Base-by-base conservation (phyloP, 768 basidiomycete species). In the Neoboletus subvelutipes region DNA sequence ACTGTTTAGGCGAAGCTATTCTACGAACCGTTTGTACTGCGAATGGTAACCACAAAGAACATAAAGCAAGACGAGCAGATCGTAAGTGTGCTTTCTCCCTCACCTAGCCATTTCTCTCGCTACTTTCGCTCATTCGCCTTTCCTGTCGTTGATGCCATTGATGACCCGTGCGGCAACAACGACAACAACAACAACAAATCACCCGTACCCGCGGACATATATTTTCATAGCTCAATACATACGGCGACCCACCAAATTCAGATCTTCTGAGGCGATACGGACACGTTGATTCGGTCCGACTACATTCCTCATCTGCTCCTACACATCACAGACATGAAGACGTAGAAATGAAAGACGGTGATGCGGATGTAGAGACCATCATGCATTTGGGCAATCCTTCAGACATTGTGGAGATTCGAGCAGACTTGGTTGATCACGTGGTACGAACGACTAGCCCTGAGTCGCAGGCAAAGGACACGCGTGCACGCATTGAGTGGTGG, bases 191-290 rank as follows among this genome's bases (percentile, higher is more conserved):
- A 10, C 17, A 57, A 50, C 43, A 53, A 31, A 10, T 52, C 20
- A 15, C 9, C 33, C 20, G 40, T 47, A 5, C 20, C 13, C 18
- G 12, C n/a, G 20, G 10, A 42, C 29, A 24, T 10, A 39, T 20
- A 42, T 50, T 9, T 7, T 18, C 34, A 22, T 62, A 95, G 93
- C 94, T 87, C 84, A 98, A 98, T 71, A 98, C 96, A 0, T 99
- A 98, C 70, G 92, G 88, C 28, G 90, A 95, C 66, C 87, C 85
- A 2, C 93, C 96, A 6, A 98, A 98, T 67, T 83, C 90, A 8
- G 95, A 95, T 63, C 82, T 99, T 9, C 80, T 99, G n/a, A 84
- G 97, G 43, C 84, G 91, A 54, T 98, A 96, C 66, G 97, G 97
- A 1, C 90, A 98, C 66, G 87, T 96, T 52, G 97, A 98, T 72